Percentiles rank a stretch among this genome's conserved stretches.
Conservation (phyloP, 768 basidiomycete species). For the Leccinum disarticulatum region DNA sequence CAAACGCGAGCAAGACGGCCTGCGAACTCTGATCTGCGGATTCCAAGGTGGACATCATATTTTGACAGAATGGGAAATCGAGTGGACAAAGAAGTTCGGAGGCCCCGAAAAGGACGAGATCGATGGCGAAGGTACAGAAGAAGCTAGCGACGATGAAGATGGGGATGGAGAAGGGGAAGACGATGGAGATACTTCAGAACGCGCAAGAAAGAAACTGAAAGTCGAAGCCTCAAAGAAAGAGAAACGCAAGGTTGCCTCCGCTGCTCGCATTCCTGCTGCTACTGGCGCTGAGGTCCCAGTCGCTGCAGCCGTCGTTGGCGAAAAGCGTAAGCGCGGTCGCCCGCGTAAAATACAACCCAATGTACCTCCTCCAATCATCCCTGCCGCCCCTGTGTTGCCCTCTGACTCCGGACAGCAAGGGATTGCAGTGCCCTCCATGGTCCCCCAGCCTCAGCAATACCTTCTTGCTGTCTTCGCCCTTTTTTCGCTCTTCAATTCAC, state of each 20-base stretch:
- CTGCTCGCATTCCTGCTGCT: conserved; percentile 21
- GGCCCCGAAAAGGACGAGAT: conserved; percentile 77
- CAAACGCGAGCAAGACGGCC: conserved; percentile 70
- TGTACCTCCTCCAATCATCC: conserved; percentile 35
- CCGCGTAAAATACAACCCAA: conserved; percentile 70
- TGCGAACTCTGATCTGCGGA: conserved; percentile 65
- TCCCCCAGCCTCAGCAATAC: conserved; percentile 50
- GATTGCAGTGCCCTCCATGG: conserved; percentile 12
- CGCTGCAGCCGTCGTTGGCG: conserved; percentile 41
- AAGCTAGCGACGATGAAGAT: conserved; percentile 43
- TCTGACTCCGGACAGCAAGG: conserved; percentile 16
- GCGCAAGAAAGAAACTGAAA: conserved; percentile 66
- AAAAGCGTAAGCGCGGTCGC: conserved; percentile 83
- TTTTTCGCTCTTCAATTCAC: conserved; percentile 84
- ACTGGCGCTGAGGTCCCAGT: conserved; percentile 27
- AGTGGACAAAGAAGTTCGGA: conserved; percentile 74
- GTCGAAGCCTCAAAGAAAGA: conserved; percentile 47
- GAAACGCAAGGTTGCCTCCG: conserved; percentile 34
- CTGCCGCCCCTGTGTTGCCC: conserved; percentile 22
- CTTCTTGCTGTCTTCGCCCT: conserved; percentile 81
- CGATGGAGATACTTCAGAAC: conserved; percentile 41
- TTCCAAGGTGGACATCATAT: conserved; percentile 75
- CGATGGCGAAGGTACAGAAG: conserved; percentile 43
- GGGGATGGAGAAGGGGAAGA: conserved; percentile 42
- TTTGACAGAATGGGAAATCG: conserved; percentile 71